Percentiles rank a stretch among this genome's conserved stretches.
Conservation (phyloP, 2,329 filamentous ascomycete species). For the Curvularia sp. region DNA sequence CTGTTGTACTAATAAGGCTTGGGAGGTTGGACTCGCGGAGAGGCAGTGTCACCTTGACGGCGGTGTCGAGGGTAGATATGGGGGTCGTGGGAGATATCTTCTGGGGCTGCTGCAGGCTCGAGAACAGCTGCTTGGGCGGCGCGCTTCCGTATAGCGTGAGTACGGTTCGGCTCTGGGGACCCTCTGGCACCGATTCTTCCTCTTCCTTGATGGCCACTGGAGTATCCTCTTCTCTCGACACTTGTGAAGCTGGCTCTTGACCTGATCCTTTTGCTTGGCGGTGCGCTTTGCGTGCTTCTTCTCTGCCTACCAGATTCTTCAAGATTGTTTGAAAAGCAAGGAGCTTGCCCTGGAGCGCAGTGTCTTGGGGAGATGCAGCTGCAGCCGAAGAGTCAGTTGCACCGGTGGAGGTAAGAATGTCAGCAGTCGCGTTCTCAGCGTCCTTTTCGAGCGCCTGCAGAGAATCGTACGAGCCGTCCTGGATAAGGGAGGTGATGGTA, state of each 20-base stretch:
- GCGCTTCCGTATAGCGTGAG: conserved; percentile 80
- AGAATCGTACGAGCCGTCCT: conserved; percentile 50
- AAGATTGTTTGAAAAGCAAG: conserved; percentile 47
- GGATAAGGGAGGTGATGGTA: conserved; percentile 51
- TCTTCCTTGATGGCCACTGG: conserved; percentile 34
- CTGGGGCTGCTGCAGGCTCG: conserved; percentile 72
- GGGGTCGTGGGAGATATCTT: conserved; percentile 46
- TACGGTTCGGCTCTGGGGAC: conserved; percentile 62
- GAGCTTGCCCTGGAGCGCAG: conserved; percentile 38
- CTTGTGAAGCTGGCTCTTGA: conserved; percentile 15
- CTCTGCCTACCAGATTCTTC: conserved; percentile 39
- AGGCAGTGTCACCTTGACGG: conserved; percentile 55
- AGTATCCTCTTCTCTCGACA: conserved; percentile 21
- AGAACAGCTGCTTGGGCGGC: conserved; percentile 79
- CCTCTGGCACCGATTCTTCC: conserved; percentile 28
- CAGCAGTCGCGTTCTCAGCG: conserved; percentile 50
- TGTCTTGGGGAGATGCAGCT: conserved; percentile 49
- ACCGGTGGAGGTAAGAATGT: conserved; percentile 49
- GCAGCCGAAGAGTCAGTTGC: conserved; percentile 24
- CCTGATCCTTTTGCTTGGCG: conserved; percentile 14
- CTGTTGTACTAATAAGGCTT: conserved; percentile 74
- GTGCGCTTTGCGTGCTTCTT: conserved; percentile 35
- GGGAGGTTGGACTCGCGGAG: conserved; percentile 74
- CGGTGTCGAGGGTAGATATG: conserved; percentile 48
- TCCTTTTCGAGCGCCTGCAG: conserved; percentile 55